Evolutionary conservation across 2,329 filamentous ascomycete species (phyloP).

Genomic region (Talaromyces funiculosus): DNA sequence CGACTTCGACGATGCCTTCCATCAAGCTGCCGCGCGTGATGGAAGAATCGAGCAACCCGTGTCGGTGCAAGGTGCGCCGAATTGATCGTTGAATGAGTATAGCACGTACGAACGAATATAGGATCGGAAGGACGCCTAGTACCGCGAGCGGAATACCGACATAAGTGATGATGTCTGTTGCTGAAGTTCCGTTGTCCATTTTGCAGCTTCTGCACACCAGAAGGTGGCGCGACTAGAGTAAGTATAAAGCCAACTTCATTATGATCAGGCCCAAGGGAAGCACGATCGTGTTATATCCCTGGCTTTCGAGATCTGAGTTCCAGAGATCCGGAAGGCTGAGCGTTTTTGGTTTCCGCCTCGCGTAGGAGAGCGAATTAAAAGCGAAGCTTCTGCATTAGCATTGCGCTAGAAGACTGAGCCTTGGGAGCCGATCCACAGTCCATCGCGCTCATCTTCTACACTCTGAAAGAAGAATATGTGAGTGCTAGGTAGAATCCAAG

Average conservation of each 20-base stretch:
- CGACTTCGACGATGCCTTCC: constrained; percentile 61
- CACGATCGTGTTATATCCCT: not conserved
- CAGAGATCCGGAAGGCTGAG: not conserved
- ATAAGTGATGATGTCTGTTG: constrained; percentile 52
- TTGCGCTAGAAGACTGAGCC: not conserved
- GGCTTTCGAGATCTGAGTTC: not conserved
- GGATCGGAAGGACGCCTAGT: constrained; percentile 57
- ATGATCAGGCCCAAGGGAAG: not conserved
- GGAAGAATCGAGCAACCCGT: constrained; percentile 48
- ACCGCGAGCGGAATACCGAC: constrained; percentile 55
- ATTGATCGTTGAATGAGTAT: constrained; percentile 57
- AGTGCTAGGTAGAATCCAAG: too few relatives aligned
- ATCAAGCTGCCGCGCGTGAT: constrained; percentile 60
- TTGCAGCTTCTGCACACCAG: not conserved
- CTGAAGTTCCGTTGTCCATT: constrained; percentile 9
- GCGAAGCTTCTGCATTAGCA: not conserved
- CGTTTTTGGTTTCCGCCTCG: not conserved
- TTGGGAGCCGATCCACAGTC: not conserved
- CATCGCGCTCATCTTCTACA: not conserved
- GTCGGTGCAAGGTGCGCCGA: constrained; percentile 52
- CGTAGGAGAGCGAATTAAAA: constrained; percentile 1
- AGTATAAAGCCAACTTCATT: not conserved
- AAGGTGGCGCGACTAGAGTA: not conserved
- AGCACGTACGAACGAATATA: constrained; percentile 60
- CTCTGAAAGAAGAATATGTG: too few relatives aligned